Evolutionary conservation across 768 basidiomycete genomes (phyloP).

Genomic region (Calocera cornea): DNA sequence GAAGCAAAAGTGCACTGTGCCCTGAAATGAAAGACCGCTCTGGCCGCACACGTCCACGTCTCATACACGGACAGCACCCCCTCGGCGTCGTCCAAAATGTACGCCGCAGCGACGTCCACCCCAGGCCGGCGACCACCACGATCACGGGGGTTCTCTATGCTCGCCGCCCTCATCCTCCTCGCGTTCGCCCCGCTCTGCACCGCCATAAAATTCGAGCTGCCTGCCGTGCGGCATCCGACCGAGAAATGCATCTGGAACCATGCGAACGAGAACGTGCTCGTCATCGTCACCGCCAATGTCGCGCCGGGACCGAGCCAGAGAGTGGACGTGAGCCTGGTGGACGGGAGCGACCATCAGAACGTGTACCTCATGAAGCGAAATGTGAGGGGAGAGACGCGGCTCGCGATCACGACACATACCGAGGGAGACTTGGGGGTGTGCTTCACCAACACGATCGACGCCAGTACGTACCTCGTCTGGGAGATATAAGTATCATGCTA

Average conservation of each 20-base stretch:
- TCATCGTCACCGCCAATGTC: slow-evolving; percentile 93
- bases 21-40: neutral
- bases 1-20: neutral
- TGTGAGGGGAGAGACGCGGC: slow-evolving; percentile 78
- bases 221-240: slow-evolving; percentile 55
- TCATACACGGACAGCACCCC: neutral
- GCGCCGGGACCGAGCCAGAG: slow-evolving; percentile 62
- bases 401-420: slow-evolving; percentile 86
- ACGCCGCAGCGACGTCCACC: neutral
- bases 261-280: slow-evolving; percentile 70
- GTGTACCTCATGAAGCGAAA: slow-evolving; percentile 80
- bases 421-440: slow-evolving; percentile 95
- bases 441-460: slow-evolving; percentile 67
- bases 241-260: slow-evolving; percentile 93
- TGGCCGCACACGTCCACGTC: neutral
- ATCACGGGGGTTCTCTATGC: slow-evolving; percentile 10
- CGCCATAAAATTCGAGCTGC: slow-evolving; percentile 79
- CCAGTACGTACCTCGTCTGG: slow-evolving; percentile 38
- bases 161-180: slow-evolving; percentile 18
- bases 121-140: neutral
- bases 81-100: neutral
- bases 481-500: neutral
- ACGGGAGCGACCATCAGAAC: slow-evolving; percentile 71
- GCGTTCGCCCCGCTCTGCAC: slow-evolving; percentile 22
- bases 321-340: slow-evolving; percentile 87